Percentiles rank a stretch among this genome's conserved stretches.
These are phyloP conservation scores for Cryphonectria japonica DNA, from an alignment of 2,329 filamentous ascomycete genomes.

Conservation along the genomic window DNA sequence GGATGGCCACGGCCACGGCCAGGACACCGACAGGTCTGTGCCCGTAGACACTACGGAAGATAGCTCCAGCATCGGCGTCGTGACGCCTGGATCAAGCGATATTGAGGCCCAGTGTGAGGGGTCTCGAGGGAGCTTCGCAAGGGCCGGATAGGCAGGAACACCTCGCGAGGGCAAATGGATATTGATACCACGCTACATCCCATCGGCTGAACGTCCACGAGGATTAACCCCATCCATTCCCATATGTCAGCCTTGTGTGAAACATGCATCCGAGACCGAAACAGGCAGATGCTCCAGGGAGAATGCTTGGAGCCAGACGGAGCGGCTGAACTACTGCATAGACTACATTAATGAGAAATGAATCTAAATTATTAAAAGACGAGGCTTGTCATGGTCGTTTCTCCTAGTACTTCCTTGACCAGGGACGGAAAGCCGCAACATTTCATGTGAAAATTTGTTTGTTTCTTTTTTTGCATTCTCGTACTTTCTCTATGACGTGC, in stretches of 20 bases:
- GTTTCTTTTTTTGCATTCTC: constrained; percentile 24
- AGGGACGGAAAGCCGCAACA: neutral
- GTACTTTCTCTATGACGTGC: constrained; percentile 20
- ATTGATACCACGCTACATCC: neutral
- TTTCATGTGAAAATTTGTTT: neutral
- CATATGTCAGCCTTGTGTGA: neutral
- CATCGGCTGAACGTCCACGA: neutral
- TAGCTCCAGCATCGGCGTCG: neutral
- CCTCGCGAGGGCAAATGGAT: neutral
- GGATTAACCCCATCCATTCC: neutral
- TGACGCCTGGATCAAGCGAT: neutral
- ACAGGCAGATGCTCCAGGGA: neutral
- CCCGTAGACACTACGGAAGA: neutral
- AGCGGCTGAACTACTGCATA: neutral
- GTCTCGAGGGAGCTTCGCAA: neutral
- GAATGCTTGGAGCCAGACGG: neutral
- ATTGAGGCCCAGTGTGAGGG: neutral
- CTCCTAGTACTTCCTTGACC: neutral
- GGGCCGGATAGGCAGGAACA: neutral
- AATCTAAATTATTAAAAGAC: neutral
- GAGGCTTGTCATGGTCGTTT: neutral
- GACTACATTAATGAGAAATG: constrained; percentile 21
- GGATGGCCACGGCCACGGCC: constrained; percentile 30
- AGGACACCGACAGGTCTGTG: neutral
- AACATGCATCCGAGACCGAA: neutral